Percentiles rank a stretch among this genome's conserved stretches.
These are phyloP conservation scores for Rosa hybrid DNA, from an alignment of 331 rosid genomes.

Conservation along the genomic window DNA sequence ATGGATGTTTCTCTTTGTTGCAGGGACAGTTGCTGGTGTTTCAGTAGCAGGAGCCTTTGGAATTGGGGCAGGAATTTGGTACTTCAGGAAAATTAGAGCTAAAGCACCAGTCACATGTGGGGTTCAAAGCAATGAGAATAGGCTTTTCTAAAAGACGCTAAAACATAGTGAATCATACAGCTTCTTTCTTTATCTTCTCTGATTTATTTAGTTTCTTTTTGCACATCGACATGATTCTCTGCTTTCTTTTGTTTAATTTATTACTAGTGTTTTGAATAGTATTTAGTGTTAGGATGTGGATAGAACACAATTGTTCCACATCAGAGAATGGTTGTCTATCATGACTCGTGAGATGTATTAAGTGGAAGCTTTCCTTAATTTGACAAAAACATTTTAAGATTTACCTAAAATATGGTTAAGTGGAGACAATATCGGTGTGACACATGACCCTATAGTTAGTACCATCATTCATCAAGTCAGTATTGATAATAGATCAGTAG, in stretches of 20 bases:
- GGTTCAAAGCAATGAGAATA: slow-evolving; percentile 83
- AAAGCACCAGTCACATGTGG: slow-evolving; percentile 89
- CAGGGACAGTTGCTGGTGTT: slow-evolving; percentile 72
- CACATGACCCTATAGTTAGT: background rate
- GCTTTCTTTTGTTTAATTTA: background rate
- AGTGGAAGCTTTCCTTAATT: background rate
- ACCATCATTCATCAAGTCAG: slow-evolving; percentile 1
- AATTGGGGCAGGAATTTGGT: slow-evolving; percentile 86
- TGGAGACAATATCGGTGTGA: background rate
- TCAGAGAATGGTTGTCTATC: background rate
- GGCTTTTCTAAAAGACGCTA: slow-evolving; percentile 64
- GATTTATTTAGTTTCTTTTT: background rate
- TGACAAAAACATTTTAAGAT: background rate
- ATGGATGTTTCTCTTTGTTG: slow-evolving; percentile 22
- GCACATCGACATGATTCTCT: background rate
- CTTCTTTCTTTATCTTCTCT: slow-evolving; percentile 25
- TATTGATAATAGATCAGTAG: background rate
- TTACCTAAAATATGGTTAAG: background rate
- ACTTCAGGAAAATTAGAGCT: slow-evolving; percentile 67
- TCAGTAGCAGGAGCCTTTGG: slow-evolving; percentile 82
- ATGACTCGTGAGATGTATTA: background rate
- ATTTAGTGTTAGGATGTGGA: background rate
- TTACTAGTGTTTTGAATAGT: background rate
- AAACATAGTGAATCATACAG: slow-evolving; percentile 25
- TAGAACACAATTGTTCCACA: background rate